Conservation (phyloP, 345 rosid genomes). For the Theobroma cacao region DNA sequence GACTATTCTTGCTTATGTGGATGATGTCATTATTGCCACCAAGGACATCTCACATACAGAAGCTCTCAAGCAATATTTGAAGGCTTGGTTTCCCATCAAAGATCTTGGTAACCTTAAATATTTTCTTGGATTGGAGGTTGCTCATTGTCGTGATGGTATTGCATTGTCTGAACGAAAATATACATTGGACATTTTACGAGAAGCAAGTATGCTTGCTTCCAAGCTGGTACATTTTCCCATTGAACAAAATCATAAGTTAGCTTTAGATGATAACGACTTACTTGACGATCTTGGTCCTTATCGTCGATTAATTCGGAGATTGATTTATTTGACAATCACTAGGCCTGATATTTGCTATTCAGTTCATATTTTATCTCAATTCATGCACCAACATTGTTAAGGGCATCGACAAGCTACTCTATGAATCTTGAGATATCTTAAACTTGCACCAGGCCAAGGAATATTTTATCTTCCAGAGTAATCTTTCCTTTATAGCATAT, state of each 20-base stretch:
- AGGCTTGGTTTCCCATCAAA: no score
- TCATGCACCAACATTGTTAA: neutral
- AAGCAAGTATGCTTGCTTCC: no score
- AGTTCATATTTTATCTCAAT: conserved; percentile 1
- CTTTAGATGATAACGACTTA: no score
- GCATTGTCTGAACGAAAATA: neutral
- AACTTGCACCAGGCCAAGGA: neutral
- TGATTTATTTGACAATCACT: conserved; percentile 6
- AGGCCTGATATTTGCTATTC: neutral
- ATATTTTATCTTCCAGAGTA: neutral
- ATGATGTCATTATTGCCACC: conserved; percentile 13
- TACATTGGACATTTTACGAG: neutral
- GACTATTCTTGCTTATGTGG: conserved; percentile 2
- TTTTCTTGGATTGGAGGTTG: conserved; percentile 1
- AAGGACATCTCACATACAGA: neutral
- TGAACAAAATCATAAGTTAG: no score
- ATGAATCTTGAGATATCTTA: neutral
- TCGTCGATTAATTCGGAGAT: neutral
- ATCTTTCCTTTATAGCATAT: no score
- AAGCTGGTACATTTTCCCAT: no score
- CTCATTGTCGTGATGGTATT: neutral
- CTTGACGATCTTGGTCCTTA: neutral
- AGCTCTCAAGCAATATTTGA: neutral
- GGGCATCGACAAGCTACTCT: neutral
- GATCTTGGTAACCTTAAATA: conserved; percentile 2